Evolutionary conservation across 805 yeast species (phyloP), one percentile per base, ranked within the genome.

Genomic region (Candida sphagnicola): DNA sequence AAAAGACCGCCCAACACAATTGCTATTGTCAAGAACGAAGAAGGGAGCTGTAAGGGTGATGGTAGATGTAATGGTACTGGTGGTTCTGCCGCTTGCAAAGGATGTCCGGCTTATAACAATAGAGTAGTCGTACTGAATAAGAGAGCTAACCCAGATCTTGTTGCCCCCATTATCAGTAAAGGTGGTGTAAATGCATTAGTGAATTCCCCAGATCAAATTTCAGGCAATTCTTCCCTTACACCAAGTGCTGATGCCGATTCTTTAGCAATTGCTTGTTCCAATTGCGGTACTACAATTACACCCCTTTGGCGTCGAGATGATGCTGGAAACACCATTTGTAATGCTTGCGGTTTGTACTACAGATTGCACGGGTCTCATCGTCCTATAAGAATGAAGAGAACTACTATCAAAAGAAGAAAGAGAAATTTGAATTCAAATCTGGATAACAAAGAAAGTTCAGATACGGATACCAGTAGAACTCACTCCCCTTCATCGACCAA

Each of bases 21-120:
- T 1, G 49, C 69, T 3, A 51, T 76, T n/a, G 52, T 62, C 10
- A 57, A 62, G 28, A 54, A 47, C n/a, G 62, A 65, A 19, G 64
- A 55, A 28, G 89, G 88, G 2, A 68, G 81, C 4, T 83, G 90
- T 49, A 74, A 79, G 25, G 90, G 90, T 2, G 82, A 80, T 47
- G 89, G 95, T 4, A 72, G 79, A 42, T 86, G 95, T 58, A 85
- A 86, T 51, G 95, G 95, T 2, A 85, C 90, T 3, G 95, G 95
- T 4, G 95, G 95, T 1, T 61, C 88, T 2, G 71, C 72, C 4
- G 87, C 87, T 3, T 86, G 95, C 58, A 70, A 77, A 45, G 89
- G 90, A 2, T 86, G 95, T 54, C 93, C 95, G 2, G 86, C 93
- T 4, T 85, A 59, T 54, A 85, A 86, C 56, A 87, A 85, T 59